Conservation (phyloP, 768 basidiomycete genomes). For the Psilocybe sp. region DNA sequence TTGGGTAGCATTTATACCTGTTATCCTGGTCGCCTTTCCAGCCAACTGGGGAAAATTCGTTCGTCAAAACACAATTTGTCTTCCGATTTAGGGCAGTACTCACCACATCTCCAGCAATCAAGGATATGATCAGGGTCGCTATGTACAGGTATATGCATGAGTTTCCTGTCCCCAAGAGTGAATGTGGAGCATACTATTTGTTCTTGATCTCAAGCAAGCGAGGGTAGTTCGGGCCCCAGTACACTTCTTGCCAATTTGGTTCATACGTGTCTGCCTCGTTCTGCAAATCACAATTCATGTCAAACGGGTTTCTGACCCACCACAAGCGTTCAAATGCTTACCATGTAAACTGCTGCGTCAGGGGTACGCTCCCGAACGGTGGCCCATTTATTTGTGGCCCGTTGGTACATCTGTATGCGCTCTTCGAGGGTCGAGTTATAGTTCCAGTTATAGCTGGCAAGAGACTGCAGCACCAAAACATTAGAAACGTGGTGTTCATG, state of each 20-base stretch:
- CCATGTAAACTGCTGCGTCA: conserved; percentile 13
- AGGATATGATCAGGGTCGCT: conserved; percentile 17
- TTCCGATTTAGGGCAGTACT: too few relatives aligned
- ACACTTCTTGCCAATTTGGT: conserved; percentile 11
- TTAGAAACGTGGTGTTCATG: neutral
- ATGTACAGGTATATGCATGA: neutral
- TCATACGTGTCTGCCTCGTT: conserved; percentile 19
- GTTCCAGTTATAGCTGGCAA: conserved; percentile 18
- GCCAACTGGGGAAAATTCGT: conserved; percentile 7
- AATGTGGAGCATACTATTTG: conserved; percentile 11
- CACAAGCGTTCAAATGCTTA: neutral
- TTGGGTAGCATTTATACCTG: conserved; percentile 13
- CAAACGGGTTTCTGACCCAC: neutral
- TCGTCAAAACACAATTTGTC: neutral
- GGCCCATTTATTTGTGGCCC: conserved; percentile 11
- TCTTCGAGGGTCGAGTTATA: conserved; percentile 13
- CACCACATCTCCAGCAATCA: conserved; percentile 18
- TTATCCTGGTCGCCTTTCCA: conserved; percentile 15
- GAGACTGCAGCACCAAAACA: neutral
- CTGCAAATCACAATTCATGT: neutral
- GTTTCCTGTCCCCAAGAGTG: neutral
- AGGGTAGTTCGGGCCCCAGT: conserved; percentile 14
- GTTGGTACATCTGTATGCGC: conserved; percentile 10
- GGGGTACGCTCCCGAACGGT: conserved; percentile 13
- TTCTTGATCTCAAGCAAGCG: conserved; percentile 14